Percentiles rank a stretch among this genome's conserved stretches.
Conservation (phyloP, 495 filamentous ascomycete genomes). For the Chaetomium cochliodes region DNA sequence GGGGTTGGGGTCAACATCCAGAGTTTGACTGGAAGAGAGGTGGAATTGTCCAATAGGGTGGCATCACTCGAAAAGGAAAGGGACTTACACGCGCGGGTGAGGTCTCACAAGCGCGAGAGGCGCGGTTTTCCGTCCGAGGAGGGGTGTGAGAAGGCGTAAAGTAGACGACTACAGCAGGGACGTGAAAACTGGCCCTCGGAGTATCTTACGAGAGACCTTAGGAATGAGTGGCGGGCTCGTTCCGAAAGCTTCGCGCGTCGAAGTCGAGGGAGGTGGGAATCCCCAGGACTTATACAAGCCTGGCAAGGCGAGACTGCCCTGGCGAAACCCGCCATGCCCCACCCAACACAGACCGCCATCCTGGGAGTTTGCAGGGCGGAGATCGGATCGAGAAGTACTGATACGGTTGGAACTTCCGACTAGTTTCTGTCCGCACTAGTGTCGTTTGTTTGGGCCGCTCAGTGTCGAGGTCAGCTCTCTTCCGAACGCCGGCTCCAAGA, state of each 20-base stretch:
- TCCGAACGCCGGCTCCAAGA: slow-evolving; percentile 13
- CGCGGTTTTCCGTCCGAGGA: not conserved
- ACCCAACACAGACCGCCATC: slow-evolving; percentile 4
- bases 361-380: slow-evolving; percentile 1
- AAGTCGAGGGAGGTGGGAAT: not conserved
- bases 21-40: not conserved
- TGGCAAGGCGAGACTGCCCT: not conserved
- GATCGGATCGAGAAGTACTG: slow-evolving; percentile 20
- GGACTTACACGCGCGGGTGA: slow-evolving; percentile 14
- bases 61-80: slow-evolving; percentile 5
- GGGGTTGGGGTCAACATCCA: not conserved
- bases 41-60: not conserved
- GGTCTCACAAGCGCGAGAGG: slow-evolving; percentile 7
- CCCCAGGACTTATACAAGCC: slow-evolving; percentile 10
- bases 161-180: not conserved
- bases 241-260: not conserved
- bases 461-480: slow-evolving; percentile 18
- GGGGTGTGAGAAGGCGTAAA: not conserved
- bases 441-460: not conserved
- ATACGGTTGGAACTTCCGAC: slow-evolving; percentile 3
- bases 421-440: slow-evolving; percentile 14
- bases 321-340: not conserved
- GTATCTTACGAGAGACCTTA: not conserved
- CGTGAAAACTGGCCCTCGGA: not conserved
- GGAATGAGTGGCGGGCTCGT: not conserved